Conservation (phyloP, 2,329 filamentous ascomycete genomes). For the Lanzia echinophila region DNA sequence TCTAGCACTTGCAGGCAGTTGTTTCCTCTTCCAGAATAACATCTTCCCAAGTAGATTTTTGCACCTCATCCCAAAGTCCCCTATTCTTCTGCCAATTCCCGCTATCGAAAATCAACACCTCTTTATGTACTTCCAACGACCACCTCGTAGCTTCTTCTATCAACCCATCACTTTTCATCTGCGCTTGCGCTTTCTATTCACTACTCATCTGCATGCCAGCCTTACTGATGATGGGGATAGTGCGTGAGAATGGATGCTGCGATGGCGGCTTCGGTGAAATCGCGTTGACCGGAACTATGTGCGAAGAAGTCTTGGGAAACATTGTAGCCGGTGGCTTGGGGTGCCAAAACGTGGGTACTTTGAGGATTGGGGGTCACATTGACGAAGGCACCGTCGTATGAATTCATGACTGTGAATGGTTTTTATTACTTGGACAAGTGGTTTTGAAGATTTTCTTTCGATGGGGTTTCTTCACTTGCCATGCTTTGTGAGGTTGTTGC, state of each 20-base stretch:
- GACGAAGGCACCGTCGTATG: background rate
- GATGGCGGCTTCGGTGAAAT: conserved; percentile 20
- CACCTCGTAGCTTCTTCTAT: conserved; percentile 49
- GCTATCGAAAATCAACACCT: conserved; percentile 60
- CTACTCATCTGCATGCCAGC: conserved; percentile 7
- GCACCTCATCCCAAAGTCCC: conserved; percentile 47
- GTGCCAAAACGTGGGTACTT: background rate
- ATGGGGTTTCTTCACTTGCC: background rate
- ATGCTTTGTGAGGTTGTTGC: background rate
- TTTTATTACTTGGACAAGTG: no score
- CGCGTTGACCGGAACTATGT: background rate
- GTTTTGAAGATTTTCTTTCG: background rate
- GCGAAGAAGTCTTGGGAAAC: background rate
- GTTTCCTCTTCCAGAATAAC: conserved; percentile 59
- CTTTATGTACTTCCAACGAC: conserved; percentile 50
- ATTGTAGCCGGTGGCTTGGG: background rate
- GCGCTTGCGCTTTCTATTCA: conserved; percentile 14
- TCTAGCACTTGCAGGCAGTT: no score
- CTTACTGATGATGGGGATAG: conserved; percentile 19
- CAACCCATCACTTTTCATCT: conserved; percentile 40
- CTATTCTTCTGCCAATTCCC: conserved; percentile 57
- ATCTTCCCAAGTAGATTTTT: conserved; percentile 53
- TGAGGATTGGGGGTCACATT: background rate
- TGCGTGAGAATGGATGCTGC: conserved; percentile 15
- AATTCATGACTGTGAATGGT: background rate